Base-by-base conservation (phyloP, 495 filamentous ascomycete genomes). In the Xylaria cubensis region DNA sequence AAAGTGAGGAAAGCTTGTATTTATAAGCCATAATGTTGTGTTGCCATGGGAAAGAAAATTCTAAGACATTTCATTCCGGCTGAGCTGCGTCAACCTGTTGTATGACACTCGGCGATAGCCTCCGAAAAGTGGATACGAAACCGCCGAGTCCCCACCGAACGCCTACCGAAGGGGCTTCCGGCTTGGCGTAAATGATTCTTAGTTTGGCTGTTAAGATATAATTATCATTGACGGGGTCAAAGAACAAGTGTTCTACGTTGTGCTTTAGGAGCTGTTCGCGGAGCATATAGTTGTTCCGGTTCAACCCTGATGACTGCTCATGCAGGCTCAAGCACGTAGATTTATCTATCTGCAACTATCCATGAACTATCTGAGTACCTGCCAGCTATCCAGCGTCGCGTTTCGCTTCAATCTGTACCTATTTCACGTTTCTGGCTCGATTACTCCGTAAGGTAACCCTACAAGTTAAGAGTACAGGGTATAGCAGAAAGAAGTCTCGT, bases 81-180 rank as follows among this genome's bases (percentile, higher is more conserved):
- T 29, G 10, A 58, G 24, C 24, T 17, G 48, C 2, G 19, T 48
- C 7, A 39, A 34, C 12, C 42, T 5, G 42, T 56, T 26, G 17
- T 29, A 21, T 44, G 50, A 48, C 32, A 58, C 46, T 69, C 53
- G 67, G 67, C 36, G 67, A 34, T 44, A 36, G 13, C 67, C 67
- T 59, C 67, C 67, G 67, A 69, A 69, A 15, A 19, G 67, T 69
- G 67, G 67, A 46, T 61, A 21, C 67, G 9, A 36, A 48, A 69
- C 67, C 67, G 55, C 67, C 67, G 67, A 69, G 26, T 59, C 67
- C 66, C 67, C 67, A 69, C 67, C 65, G 65, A 68, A 68, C 7
- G 21, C 6, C 65, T 46, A 56, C 65, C 67, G 67, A 58, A 59
- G 21, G 17, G 53, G 36, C 67, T 48, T 29, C 67, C 67, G 67